Base-by-base conservation (phyloP, 148 eudicot genomes). In the Rheum nobile region DNA sequence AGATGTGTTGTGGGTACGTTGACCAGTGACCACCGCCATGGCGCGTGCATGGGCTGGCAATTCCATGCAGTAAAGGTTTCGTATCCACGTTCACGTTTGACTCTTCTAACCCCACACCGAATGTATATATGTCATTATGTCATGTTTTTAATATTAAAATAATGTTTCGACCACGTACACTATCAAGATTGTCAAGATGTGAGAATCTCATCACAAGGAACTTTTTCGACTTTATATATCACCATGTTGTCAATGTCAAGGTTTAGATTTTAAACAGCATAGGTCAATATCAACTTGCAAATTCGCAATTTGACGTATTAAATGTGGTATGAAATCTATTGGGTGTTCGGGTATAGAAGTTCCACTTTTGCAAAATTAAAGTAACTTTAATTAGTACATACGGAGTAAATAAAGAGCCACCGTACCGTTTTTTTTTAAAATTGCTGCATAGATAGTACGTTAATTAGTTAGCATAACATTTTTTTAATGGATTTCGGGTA, bases 1-100 rank as follows among this genome's bases (percentile, higher is more conserved):
- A 71, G 69, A 50, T 73, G 79, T 79, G 81, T 22, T 14, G 16
- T 67, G 41, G n/a, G 46, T n/a, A 14, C 4, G 50, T 71, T 71
- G 73, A 71, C 71, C 43, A 32, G 43, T 34, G 92, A 85, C 85
- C 97, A 92, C 97, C 91, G 91, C 84, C 85, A 71, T 28, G 88
- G 83, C 86, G 87, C 79, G 82, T 78, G 75, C 79, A 86, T 80
- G 84, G 87, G 87, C 88, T 82, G 69, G 21, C 39, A 65, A 65
- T 16, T 21, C 70, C 70, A 65, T 63, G 69, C 68, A 31, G 84
- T 81, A 77, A 11, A 71, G 84, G 57, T 69, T 80, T 78, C 77
- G 73, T 79, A 77, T 79, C 78, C 88, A 79, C 84, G 84, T 81
- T 82, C 77, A 37, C 22, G 12, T 82, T 88, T 88, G 89, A 90